Evolutionary conservation across 106 monocot genomes (phyloP), one percentile per base, ranked within the genome.

Genomic region (Amphibolis antarctica): DNA sequence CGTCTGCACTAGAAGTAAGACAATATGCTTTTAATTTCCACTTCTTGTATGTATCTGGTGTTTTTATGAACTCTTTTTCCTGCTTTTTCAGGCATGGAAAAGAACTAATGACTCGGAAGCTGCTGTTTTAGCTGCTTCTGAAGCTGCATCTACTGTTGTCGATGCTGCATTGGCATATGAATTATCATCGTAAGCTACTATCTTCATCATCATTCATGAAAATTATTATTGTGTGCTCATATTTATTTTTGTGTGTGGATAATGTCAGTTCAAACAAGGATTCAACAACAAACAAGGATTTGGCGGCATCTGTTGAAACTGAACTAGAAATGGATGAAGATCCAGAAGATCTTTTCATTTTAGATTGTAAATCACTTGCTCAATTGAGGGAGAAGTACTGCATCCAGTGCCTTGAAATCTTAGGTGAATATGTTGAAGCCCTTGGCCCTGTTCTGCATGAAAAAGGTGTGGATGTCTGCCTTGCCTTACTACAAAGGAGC

Each of bases 391-490:
- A 90, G 63, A 90, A 84, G 61, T 96, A 84, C 57, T 76, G 74
- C 28, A 87, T 96, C 57, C 90, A 86, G 55, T 90, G 90, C 63
- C 84, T 96, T 63, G 74, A 82, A 72, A 80, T 77, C 76, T 67
- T 96, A 73, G 96, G 96, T 53, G 86, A 90, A 64, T 96, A 96
- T 74, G 84, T 96, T 69, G 96, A 96, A 77, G 96, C 90, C 62
- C 53, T 96, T 43, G 96, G 90, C 52, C 96, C 90, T 19, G 82
- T 96, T 74, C 61, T 96, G 47, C 84, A 87, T 60, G 96, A 96
- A 74, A 96, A 90, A 65, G 96, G 96, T 60, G 96, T 90, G 11
- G 96, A 96, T 73, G 90, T 96, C 46, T 96, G 84, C 49, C 74
- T 96, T 66, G 75, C 84, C 36, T 63, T 96, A 21, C 71, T 90